Conservation (phyloP, 176 grass and related monocot species). For the Aegilops sharonensis region DNA sequence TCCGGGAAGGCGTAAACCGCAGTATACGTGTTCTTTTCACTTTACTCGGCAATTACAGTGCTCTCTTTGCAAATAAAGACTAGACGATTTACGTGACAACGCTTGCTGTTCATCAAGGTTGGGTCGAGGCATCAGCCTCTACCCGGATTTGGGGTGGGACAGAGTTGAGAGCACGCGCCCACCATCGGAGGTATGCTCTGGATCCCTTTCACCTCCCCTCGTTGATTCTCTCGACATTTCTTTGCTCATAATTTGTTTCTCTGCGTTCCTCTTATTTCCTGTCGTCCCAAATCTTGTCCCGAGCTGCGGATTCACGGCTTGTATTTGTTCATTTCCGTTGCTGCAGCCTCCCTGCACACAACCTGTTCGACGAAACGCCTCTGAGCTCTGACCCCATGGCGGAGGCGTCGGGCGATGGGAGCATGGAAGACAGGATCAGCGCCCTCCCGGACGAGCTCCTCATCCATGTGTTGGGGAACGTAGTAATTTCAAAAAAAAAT, state of each 20-base stretch:
- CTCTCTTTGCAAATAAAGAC: too few species aligned
- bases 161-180: background rate
- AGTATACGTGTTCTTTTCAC: too few species aligned
- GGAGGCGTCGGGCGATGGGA: background rate
- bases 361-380: constrained; percentile 22
- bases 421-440: too few species aligned
- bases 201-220: background rate
- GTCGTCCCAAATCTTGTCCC: background rate
- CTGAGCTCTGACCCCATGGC: background rate
- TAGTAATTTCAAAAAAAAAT: too few species aligned
- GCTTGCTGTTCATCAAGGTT: too few species aligned
- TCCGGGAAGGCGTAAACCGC: too few species aligned
- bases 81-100: too few species aligned
- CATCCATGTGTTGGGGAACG: background rate
- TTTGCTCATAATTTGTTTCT: background rate
- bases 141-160: too few species aligned
- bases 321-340: background rate
- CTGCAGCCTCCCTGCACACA: background rate
- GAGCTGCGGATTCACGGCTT: background rate
- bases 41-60: too few species aligned
- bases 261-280: background rate
- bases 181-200: background rate
- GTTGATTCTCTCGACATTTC: background rate
- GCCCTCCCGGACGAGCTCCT: background rate
- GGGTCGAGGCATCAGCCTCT: too few species aligned